These are phyloP conservation scores for Talaromyces trachyspermus DNA, from an alignment of 495 filamentous ascomycete species.

Conservation along the genomic window DNA sequence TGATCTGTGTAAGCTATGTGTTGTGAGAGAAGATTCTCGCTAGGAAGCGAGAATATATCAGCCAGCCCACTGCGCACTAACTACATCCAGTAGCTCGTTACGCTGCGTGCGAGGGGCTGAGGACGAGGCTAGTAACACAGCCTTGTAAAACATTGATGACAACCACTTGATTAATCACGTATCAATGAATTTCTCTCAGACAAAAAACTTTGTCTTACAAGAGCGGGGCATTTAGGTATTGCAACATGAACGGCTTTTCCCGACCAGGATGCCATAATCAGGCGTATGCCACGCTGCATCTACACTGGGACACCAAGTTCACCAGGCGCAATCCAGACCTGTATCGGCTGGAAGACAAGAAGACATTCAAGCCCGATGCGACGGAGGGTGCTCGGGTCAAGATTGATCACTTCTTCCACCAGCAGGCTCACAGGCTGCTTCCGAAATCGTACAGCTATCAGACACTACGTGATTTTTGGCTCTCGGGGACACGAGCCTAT, in stretches of 20 bases:
- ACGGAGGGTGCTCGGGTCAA: neutral
- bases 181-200: too few species aligned
- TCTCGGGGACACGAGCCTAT: neutral
- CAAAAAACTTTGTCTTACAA: neutral
- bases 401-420: neutral
- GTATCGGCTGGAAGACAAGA: neutral
- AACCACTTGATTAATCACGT: neutral
- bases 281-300: neutral
- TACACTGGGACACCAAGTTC: conserved; percentile 3
- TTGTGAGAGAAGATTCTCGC: too few species aligned
- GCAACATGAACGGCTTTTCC: neutral
- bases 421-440: neutral
- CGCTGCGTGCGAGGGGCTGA: neutral
- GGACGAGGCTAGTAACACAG: neutral
- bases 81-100: too few species aligned
- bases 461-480: neutral
- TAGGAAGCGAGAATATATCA: too few species aligned
- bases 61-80: too few species aligned
- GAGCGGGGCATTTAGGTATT: neutral
- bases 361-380: neutral
- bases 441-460: conserved; percentile 6
- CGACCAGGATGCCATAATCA: neutral
- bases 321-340: neutral
- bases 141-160: neutral
- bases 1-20: too few species aligned